Conservation (phyloP, 768 basidiomycete species). For the Lanmaoa rubissima region DNA sequence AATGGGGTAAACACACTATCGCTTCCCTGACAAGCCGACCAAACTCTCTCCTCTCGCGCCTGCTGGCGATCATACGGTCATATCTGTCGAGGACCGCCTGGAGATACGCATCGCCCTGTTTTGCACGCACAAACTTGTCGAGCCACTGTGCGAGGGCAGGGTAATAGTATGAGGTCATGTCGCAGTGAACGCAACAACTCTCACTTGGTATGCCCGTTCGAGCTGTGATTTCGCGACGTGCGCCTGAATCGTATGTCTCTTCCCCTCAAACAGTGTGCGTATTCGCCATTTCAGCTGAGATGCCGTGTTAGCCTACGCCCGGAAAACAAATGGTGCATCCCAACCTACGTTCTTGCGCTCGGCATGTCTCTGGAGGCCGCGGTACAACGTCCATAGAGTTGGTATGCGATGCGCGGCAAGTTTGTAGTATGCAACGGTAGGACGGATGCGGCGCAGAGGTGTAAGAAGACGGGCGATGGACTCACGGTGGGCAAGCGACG, state of each 20-base stretch:
- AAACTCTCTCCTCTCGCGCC: constrained; percentile 49
- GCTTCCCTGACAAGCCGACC: constrained; percentile 47
- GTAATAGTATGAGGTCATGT: not conserved
- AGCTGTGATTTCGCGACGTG: constrained; percentile 46
- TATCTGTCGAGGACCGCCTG: constrained; percentile 54
- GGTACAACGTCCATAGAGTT: constrained; percentile 75
- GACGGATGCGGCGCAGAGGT: constrained; percentile 55
- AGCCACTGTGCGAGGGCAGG: constrained; percentile 43
- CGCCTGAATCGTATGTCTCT: constrained; percentile 54
- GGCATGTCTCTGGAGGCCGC: constrained; percentile 58
- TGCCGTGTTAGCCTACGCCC: not conserved
- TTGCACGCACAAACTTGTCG: constrained; percentile 53
- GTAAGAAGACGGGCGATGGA: constrained; percentile 53
- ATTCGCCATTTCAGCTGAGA: constrained; percentile 59
- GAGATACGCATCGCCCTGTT: constrained; percentile 48
- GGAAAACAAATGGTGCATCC: not conserved
- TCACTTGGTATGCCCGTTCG: constrained; percentile 55
- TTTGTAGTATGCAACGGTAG: constrained; percentile 63
- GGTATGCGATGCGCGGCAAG: constrained; percentile 74
- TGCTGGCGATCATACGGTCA: constrained; percentile 51
- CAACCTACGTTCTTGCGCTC: constrained; percentile 52
- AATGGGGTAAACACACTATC: constrained; percentile 39
- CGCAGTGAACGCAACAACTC: constrained; percentile 12
- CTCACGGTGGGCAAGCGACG: constrained; percentile 49
- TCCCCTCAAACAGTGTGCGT: constrained; percentile 49